Base-by-base conservation (phyloP, 2,329 filamentous ascomycete species). In the Aspergillus fijiensis region DNA sequence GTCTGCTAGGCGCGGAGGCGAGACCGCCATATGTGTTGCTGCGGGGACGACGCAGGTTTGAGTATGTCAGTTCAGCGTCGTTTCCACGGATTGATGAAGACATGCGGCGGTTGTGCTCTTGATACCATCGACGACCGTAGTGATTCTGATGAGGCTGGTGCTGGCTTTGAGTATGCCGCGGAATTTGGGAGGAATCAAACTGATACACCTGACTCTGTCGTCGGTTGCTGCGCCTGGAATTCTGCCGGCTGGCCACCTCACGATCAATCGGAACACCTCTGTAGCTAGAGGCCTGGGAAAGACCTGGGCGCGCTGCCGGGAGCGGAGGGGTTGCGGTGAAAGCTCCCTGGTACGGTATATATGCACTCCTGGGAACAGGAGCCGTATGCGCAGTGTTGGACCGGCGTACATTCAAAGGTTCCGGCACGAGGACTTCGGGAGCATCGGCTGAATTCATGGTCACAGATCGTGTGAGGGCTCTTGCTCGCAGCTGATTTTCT, bases 381-480 rank as follows among this genome's bases (percentile, higher is more conserved):
- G 47, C 55, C 10, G 58, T 62, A 23, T 65, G 55, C 14, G 67
- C 60, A 3, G 68, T 67, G 11, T 63, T 64, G n/a, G 72, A 71
- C 58, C 70, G 66, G 48, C 62, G 65, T 4, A 73, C 66, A 31
- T 63, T 70, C 29, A 63, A 49, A 12, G 71, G 69, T 21, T 65
- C 67, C 11, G 66, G 67, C 19, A 62, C 59, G 14, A 75, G 68
- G 0, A 76, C 72, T 57, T 74, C 72, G 16, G 74, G 73, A 1
- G 74, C 73, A n/a, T 75, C 72, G 51, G 70, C 70, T 1, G 73
- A 75, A 57, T 65, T 72, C 60, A 69, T 70, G 45, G 72, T 74
- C 60, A 70, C 67, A 53, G 71, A 67, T 51, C 73, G 67, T 29
- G 55, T 61, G 27, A 53, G 55, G 2, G 59, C 53, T n/a, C 49